Percentiles rank a stretch among this genome's conserved stretches.
Conservation (phyloP, 768 basidiomycete genomes). For the Leccinum fibrillosum region DNA sequence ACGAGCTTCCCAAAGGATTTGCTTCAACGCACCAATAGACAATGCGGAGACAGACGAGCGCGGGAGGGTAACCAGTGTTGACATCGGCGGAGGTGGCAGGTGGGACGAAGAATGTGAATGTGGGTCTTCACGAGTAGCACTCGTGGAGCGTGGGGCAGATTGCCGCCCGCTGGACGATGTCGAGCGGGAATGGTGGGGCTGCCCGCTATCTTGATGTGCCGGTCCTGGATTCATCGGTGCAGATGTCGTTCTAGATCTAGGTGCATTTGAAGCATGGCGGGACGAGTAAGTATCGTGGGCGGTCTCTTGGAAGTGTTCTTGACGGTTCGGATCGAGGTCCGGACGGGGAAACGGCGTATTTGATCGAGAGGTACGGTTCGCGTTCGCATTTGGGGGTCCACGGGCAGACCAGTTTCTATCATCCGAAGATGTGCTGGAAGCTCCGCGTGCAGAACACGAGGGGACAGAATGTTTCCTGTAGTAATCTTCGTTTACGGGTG, state of each 20-base stretch:
- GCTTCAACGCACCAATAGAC: conserved; percentile 72
- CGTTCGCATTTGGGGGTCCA: conserved; percentile 4
- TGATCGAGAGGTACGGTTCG: conserved; percentile 22
- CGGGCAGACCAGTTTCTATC: conserved; percentile 16
- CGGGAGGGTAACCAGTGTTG: conserved; percentile 61
- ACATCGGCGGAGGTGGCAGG: conserved; percentile 51
- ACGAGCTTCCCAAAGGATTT: conserved; percentile 76
- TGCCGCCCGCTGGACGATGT: conserved; percentile 18
- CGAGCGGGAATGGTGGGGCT: conserved; percentile 12
- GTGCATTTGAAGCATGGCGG: conserved; percentile 9
- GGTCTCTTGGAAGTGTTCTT: conserved; percentile 15
- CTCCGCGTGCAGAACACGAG: conserved; percentile 3
- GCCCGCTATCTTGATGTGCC: background rate
- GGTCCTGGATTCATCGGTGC: conserved; percentile 14
- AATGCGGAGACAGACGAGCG: conserved; percentile 54
- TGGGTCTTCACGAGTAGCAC: conserved; percentile 6
- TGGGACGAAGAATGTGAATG: conserved; percentile 35
- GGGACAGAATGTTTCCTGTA: conserved; percentile 32
- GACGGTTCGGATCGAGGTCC: conserved; percentile 52
- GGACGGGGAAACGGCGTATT: conserved; percentile 53
- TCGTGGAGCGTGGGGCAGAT: conserved; percentile 8
- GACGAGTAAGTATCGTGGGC: conserved; percentile 14
- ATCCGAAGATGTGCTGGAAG: conserved; percentile 15
- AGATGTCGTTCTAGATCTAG: conserved; percentile 23
- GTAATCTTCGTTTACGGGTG: conserved; percentile 54